Evolutionary conservation across 2,329 filamentous ascomycete species (phyloP), one percentile per base, ranked within the genome.

Genomic region (Colletotrichum trifolii): DNA sequence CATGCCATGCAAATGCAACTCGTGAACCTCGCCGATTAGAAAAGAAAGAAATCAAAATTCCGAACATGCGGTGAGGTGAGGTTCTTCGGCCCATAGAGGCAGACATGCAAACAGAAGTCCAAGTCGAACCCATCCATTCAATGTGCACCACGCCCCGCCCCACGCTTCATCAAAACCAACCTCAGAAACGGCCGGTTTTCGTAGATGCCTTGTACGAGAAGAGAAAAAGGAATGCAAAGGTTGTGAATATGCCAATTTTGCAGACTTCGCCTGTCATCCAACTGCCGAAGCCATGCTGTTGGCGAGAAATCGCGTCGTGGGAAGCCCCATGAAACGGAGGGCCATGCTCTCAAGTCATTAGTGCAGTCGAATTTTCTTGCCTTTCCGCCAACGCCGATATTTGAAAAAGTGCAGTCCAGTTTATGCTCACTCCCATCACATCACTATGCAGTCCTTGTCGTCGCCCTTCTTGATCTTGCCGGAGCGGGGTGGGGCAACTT

Each of bases 371-470:
- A 53, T 62, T 33, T 25, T 38, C 36, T 34, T 40, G 8, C 17
- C 33, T 13, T n/a, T n/a, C 40, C 36, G 25, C 4, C 25, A 25
- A 25, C 25, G 25, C 25, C 25, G 25, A 25, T 25, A 5, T 25
- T 25, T 25, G 25, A 1, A 25, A 25, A 25, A 25, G 25, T 25
- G 25, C 25, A 25, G 25, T 42, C 38, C n/a, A 54, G 42, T 60
- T 53, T 4, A 40, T 52, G n/a, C 10, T 17, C 25, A 4, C 25
- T 54, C 35, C 17, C 50, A n/a, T 82, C 75, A 88, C 86, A 88
- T 88, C 69, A 88, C 79, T 60, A 83, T 74, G 72, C 86, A 88
- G 57, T 87, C 83, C 75, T 85, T 87, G 64, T 87, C 83, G 60
- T 85, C 81, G 64, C 77, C 79, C 67, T 76, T 81, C 38, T 25